Percentiles rank a stretch among this genome's conserved stretches.
phyloP scores from a whole-genome alignment of 345 rosid genomes.

The Euphorbia peplus region DNA sequence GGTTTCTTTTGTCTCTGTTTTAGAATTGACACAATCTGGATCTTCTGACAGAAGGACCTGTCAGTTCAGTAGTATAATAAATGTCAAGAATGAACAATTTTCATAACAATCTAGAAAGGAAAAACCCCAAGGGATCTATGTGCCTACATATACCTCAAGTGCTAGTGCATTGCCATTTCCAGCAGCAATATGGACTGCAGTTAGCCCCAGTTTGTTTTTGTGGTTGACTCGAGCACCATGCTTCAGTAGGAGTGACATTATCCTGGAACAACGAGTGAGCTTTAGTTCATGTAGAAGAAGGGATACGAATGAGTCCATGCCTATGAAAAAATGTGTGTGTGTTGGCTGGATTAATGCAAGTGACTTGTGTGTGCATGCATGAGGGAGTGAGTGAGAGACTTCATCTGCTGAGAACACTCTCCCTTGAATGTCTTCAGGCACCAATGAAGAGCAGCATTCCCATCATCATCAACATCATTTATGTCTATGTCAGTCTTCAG shows the following conservation, averaged over 20 bases:
- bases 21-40: slow-evolving; percentile 47
- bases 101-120: neutral
- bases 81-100: slow-evolving; percentile 12
- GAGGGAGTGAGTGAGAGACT: slow-evolving; percentile 37
- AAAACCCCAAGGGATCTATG: neutral
- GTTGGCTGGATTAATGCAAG: no score
- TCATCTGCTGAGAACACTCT: slow-evolving; percentile 53
- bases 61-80: slow-evolving; percentile 19
- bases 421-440: slow-evolving; percentile 52
- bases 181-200: slow-evolving; percentile 73
- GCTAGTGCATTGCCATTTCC: slow-evolving; percentile 67
- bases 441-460: slow-evolving; percentile 75
- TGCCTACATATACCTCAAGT: slow-evolving; percentile 45
- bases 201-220: slow-evolving; percentile 63
- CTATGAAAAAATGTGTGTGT: neutral
- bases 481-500: slow-evolving; percentile 52
- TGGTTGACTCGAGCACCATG: slow-evolving; percentile 57
- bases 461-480: slow-evolving; percentile 64
- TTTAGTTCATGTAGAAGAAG: slow-evolving; percentile 5
- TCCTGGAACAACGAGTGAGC: slow-evolving; percentile 38
- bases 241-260: slow-evolving; percentile 53
- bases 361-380: neutral
- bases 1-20: slow-evolving; percentile 67
- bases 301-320: neutral
- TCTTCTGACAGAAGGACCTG: slow-evolving; percentile 53